phyloP scores from a whole-genome alignment of 1,284 basidiomycete species.

The Puccinia brachypodii region DNA sequence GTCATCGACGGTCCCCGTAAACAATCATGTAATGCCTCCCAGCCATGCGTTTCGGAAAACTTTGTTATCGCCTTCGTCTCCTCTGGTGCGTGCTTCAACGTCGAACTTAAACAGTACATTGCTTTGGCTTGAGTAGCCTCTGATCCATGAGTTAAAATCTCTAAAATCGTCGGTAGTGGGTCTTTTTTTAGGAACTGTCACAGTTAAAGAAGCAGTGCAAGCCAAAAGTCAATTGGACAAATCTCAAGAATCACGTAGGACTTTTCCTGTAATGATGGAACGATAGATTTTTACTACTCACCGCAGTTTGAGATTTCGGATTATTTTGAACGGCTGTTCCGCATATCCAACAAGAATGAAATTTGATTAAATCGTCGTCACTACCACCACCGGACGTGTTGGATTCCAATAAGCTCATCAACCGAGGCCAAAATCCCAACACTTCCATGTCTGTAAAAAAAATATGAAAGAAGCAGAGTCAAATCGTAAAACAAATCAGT shows the following conservation, averaged over 20 bases:
- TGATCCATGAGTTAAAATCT: conserved; percentile 11
- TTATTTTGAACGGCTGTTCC: conserved; percentile 48
- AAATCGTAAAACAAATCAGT: not conserved
- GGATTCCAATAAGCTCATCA: conserved; percentile 35
- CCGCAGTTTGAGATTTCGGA: conserved; percentile 44
- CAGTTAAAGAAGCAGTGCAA: not conserved
- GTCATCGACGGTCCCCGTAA: conserved; percentile 39
- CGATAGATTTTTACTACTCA: conserved; percentile 12
- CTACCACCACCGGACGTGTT: not conserved
- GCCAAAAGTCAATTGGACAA: not conserved
- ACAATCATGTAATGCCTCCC: conserved; percentile 28
- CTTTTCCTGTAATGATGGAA: not conserved
- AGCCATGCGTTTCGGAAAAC: conserved; percentile 12
- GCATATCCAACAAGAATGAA: conserved; percentile 47
- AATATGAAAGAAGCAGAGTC: not conserved
- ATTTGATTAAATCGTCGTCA: conserved; percentile 38
- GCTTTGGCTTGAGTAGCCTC: conserved; percentile 39
- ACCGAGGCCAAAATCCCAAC: conserved; percentile 37
- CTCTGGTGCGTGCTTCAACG: conserved; percentile 34
- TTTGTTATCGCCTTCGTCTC: conserved; percentile 12
- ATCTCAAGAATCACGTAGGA: not conserved
- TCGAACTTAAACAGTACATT: conserved; percentile 45
- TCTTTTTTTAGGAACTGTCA: conserved; percentile 46
- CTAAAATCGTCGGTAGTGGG: conserved; percentile 40
- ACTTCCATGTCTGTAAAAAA: conserved; percentile 34